Evolutionary conservation across 2,329 filamentous ascomycete genomes (phyloP), one percentile per base, ranked within the genome.

Genomic region (Ustulina deusta): DNA sequence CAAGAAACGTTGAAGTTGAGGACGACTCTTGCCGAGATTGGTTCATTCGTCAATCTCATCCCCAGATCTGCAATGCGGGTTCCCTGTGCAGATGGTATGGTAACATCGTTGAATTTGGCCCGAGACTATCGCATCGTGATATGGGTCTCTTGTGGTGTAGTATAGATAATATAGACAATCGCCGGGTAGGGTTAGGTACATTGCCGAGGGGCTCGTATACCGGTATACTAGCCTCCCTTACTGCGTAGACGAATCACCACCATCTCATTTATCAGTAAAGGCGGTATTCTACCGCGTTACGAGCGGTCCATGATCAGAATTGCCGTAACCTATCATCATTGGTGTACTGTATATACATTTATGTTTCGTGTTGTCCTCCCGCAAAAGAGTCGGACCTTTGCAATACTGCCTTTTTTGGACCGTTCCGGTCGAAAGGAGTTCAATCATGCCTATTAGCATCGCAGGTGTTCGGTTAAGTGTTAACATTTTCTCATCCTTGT

Each of bases 1-100:
- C 25, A 57, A 64, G 46, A 7, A 32, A 15, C 27, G 17, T 36
- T n/a, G 27, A 17, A 59, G 55, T 29, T 25, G 38, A 46, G 27
- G 49, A 42, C 6, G 17, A 61, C 20, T 51, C 51, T n/a, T 61
- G 32, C 58, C n/a, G n/a, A 27, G 6, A 25, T 55, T 27, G 52
- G 36, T n/a, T 34, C 34, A 20, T 42, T 48, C n/a, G 40, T 17
- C 25, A 61, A 60, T 36, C 27, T 44, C 5, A 32, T 60, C 48
- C 61, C 65, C 61, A 54, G 65, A 68, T 68, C 56, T 52, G 51
- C 65, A 52, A 51, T 63, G 54, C 48, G 22, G 40, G n/a, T 42
- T 11, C 61, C 27, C 42, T 44, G 56, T 48, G 25, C 27, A 49
- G 48, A 60, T 63, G 60, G 48, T 56, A 67, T 38, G 42, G 55